Base-by-base conservation (phyloP, 345 rosid genomes). In the Xanthoceras sorbifolium region DNA sequence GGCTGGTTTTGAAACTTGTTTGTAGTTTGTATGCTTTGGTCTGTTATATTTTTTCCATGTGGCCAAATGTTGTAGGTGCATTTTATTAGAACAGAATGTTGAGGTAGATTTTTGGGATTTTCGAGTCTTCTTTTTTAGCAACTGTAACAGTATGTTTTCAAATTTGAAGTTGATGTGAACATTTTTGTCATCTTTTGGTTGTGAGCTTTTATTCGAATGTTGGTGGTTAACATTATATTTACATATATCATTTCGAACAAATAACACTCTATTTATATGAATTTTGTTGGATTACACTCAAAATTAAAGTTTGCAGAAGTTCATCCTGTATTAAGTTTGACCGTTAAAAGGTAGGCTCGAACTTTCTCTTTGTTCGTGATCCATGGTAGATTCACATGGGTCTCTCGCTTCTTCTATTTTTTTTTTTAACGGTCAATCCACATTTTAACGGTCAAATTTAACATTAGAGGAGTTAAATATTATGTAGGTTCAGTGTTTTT, bases 1-100 rank as follows among this genome's bases (percentile, higher is more conserved):
- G 64, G 64, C 52, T 59, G 65, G 52, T 7, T 55, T 36, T 2
- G 8, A 11, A n/a, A 23, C 18, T 36, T 57, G 18, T 57, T 59
- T 22, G 34, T 72, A 44, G 10, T 57, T 59, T 72, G 65, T 57
- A 5, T 72, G 50, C 52, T 23, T 57, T 71, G 52, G 65, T 71
- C 75, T 31, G 12, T 14, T 9, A 55, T 57, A 18, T 46, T 32
- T 36, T 71, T 57, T 23, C 34, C 14, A 57, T 59, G 60, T n/a
- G n/a, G 75, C 65, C 28, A 36, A 57, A 23, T 23, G 66, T 59
- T 55, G 22, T 72, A 71, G 74, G 62, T 54, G 26, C 28, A 1
- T 57, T 23, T 50, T 6, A 6, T 54, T 32, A 34, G 52, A 72
- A 38, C 23, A 59, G 36, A 34, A 59, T 72, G 42, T 20, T 29